Evolutionary conservation across 768 basidiomycete genomes (phyloP), one percentile per base, ranked within the genome.

Genomic region (Lactarius tabidus): DNA sequence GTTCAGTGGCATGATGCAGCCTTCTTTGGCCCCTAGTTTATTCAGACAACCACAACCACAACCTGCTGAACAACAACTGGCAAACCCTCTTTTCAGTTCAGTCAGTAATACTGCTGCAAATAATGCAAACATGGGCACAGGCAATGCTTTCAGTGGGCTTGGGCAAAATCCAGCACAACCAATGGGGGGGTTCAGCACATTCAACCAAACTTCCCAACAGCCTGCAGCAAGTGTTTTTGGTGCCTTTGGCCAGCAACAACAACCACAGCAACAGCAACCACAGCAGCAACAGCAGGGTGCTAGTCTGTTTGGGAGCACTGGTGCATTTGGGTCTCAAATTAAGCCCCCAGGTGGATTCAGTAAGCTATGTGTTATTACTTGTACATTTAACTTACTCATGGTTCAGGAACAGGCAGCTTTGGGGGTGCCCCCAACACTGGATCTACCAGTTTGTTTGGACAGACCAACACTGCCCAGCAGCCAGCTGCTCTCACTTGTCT

Each of bases 321-420:
- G 73, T 67, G 68, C 76, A 3, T 78, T 77, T 62, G 68, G 58
- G 72, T 69, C 48, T 71, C 75, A 66, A 74, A 75, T 69, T 73
- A 75, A 56, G 75, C 59, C 77, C n/a, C n/a, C n/a, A n/a, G n/a
- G n/a, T n/a, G n/a, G n/a, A n/a, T n/a, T n/a, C n/a, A n/a, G n/a
- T n/a, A n/a, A n/a, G n/a, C n/a, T n/a, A n/a, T n/a, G n/a, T n/a
- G n/a, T n/a, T n/a, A n/a, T n/a, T n/a, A n/a, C n/a, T n/a, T n/a
- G n/a, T n/a, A n/a, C n/a, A n/a, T n/a, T n/a, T n/a, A n/a, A n/a
- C n/a, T n/a, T n/a, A n/a, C n/a, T n/a, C n/a, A n/a, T n/a, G n/a
- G n/a, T n/a, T n/a, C n/a, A n/a, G n/a, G n/a, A n/a, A n/a, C 63
- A 17, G 35, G 69, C 28, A 58, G 57, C 8, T 70, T 70, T 56